phyloP scores from a whole-genome alignment of 1,284 basidiomycete species.

The Singerocomus inundabilis region DNA sequence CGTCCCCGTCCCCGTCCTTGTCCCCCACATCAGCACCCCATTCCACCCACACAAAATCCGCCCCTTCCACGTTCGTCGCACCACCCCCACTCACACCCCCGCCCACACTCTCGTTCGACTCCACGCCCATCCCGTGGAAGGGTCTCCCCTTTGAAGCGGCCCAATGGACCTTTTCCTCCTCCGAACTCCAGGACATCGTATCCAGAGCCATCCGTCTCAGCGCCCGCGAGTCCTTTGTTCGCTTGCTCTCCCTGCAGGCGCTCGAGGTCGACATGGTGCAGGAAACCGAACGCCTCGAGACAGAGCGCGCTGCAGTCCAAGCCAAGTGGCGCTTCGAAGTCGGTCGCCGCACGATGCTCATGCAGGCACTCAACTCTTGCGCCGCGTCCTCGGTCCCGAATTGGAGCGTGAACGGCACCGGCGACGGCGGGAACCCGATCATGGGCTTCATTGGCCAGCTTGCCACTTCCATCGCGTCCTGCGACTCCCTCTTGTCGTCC shows the following conservation, averaged over 20 bases:
- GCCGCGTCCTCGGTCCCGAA: conserved; percentile 18
- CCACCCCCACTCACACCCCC: conserved; percentile 44
- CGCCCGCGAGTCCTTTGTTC: conserved; percentile 69
- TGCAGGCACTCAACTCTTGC: conserved; percentile 59
- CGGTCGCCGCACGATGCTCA: conserved; percentile 65
- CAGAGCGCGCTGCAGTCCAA: conserved; percentile 49
- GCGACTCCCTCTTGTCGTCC: conserved; percentile 57
- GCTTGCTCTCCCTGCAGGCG: conserved; percentile 59
- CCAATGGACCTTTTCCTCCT: conserved; percentile 69
- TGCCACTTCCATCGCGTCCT: conserved; percentile 54
- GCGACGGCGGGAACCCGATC: conserved; percentile 25
- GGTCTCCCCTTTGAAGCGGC: conserved; percentile 70
- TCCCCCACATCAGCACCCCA: not conserved
- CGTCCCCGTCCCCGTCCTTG: not conserved
- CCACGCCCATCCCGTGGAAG: conserved; percentile 56
- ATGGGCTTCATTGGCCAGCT: conserved; percentile 53
- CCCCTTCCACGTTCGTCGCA: conserved; percentile 15
- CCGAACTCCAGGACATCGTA: conserved; percentile 70
- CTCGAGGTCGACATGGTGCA: conserved; percentile 56
- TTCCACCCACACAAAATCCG: not conserved
- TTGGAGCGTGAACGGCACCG: not conserved
- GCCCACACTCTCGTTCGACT: conserved; percentile 55
- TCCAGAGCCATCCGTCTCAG: conserved; percentile 70
- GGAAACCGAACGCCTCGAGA: conserved; percentile 58
- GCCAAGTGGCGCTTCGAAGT: conserved; percentile 67